Evolutionary conservation across 306 rosid species (phyloP).

Genomic region (Rosa chinensis): DNA sequence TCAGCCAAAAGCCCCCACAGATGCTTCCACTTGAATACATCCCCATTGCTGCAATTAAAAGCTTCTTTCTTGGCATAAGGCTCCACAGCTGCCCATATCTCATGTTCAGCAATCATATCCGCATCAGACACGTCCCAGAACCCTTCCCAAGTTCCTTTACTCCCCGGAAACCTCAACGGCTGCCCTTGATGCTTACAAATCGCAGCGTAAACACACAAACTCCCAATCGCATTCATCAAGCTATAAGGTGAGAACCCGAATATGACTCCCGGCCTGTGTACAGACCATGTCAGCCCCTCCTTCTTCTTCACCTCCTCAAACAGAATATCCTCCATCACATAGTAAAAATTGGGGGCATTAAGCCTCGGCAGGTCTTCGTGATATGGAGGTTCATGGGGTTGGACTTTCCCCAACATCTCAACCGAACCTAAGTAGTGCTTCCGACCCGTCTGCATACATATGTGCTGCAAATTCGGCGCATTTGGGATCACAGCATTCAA

Average conservation of each 20-base stretch:
- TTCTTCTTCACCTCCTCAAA: conserved; percentile 46
- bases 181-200: conserved; percentile 57
- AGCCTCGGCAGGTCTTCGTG: conserved; percentile 50
- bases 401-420: conserved; percentile 36
- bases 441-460: conserved; percentile 55
- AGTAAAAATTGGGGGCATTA: conserved; percentile 44
- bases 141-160: conserved; percentile 38
- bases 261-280: conserved; percentile 44
- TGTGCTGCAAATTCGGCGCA: conserved; percentile 55
- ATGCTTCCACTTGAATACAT: conserved; percentile 63
- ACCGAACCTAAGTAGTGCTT: conserved; percentile 54
- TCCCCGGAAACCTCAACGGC: conserved; percentile 52
- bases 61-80: conserved; percentile 53
- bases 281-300: conserved; percentile 57
- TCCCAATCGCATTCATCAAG: conserved; percentile 46
- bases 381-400: conserved; percentile 44
- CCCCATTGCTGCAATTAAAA: conserved; percentile 56
- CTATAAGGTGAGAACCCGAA: conserved; percentile 63
- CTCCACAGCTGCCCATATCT: conserved; percentile 73
- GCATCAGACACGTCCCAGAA: conserved; percentile 48
- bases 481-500: conserved; percentile 54
- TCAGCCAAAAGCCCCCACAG: conserved; percentile 59
- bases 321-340: conserved; percentile 49
- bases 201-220: conserved; percentile 49
- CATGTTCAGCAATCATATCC: conserved; percentile 64